Evolutionary conservation across 164 flowering plant species (phyloP).

Genomic region (Stephania japonica): DNA sequence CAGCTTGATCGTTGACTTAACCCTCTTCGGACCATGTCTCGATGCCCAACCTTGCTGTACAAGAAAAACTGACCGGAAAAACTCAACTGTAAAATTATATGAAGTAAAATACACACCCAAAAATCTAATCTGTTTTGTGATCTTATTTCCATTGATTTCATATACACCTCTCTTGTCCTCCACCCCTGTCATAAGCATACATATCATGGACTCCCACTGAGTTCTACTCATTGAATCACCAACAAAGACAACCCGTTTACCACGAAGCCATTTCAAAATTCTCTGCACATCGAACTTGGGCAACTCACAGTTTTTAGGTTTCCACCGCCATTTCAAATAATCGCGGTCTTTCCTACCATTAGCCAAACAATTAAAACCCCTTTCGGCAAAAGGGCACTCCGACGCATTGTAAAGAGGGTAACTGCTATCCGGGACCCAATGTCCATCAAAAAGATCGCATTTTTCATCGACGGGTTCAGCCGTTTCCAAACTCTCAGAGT

Average conservation of each 20-base stretch:
- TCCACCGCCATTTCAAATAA: constrained; percentile 80
- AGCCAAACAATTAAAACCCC: constrained; percentile 69
- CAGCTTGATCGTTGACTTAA: constrained; percentile 44
- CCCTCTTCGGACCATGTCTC: constrained; percentile 51
- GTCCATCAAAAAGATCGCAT: constrained; percentile 71
- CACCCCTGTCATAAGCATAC: constrained; percentile 72
- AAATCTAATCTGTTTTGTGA: constrained; percentile 59
- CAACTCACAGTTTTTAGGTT: constrained; percentile 67
- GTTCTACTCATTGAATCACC: constrained; percentile 90
- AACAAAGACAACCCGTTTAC: constrained; percentile 70
- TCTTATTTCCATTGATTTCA: constrained; percentile 65
- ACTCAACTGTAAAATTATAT: constrained; percentile 50
- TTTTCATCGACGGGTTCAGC: constrained; percentile 8
- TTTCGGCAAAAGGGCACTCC: constrained; percentile 68
- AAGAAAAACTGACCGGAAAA: constrained; percentile 62
- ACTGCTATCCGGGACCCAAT: constrained; percentile 56
- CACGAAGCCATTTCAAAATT: constrained; percentile 47
- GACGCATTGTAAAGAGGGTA: constrained; percentile 79
- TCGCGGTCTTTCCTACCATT: constrained; percentile 68
- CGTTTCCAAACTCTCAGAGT: constrained; percentile 14
- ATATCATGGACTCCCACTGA: constrained; percentile 84
- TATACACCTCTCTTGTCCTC: constrained; percentile 58
- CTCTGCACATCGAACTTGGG: constrained; percentile 42
- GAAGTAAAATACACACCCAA: constrained; percentile 53
- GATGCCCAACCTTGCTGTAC: constrained; percentile 55